phyloP scores from a whole-genome alignment of 768 basidiomycete genomes.

The Lanmaoa pseudosensibilis region DNA sequence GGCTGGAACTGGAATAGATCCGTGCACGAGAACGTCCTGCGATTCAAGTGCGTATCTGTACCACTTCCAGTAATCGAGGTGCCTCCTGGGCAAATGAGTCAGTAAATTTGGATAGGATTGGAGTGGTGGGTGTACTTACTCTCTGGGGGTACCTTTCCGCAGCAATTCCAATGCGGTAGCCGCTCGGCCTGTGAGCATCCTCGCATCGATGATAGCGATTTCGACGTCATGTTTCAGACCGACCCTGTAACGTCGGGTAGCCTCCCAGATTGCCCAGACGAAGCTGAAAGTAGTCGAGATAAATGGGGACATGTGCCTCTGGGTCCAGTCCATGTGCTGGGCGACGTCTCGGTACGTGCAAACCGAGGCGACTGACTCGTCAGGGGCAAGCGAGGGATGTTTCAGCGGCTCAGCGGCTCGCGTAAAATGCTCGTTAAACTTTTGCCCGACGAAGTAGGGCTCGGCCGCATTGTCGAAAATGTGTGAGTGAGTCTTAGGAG shows the following conservation, averaged over 20 bases:
- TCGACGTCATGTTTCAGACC: constrained; percentile 75
- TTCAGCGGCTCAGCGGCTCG: constrained; percentile 39
- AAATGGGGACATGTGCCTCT: constrained; percentile 65
- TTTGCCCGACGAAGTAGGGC: constrained; percentile 68
- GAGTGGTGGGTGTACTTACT: constrained; percentile 44
- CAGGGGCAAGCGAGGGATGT: constrained; percentile 33
- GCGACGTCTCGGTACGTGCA: constrained; percentile 62
- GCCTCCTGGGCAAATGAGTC: constrained; percentile 43
- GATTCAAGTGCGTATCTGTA: constrained; percentile 72
- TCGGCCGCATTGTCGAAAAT: constrained; percentile 50
- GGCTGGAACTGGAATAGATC: constrained; percentile 62
- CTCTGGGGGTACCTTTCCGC: constrained; percentile 47
- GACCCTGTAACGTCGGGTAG: constrained; percentile 67
- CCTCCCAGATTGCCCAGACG: constrained; percentile 82
- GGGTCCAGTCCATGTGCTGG: constrained; percentile 76
- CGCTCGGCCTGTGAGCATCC: constrained; percentile 53
- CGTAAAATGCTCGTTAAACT: constrained; percentile 50
- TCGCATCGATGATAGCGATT: constrained; percentile 77
- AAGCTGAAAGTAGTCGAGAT: constrained; percentile 81
- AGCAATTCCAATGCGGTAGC: constrained; percentile 68
- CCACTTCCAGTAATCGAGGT: constrained; percentile 73
- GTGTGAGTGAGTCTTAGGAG: constrained; percentile 61
- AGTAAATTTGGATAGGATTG: neutral
- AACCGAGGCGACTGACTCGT: constrained; percentile 27
- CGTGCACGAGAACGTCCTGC: constrained; percentile 72